These are phyloP conservation scores for Luzula sylvatica DNA, from an alignment of 176 grass and related monocot genomes.

Conservation along the genomic window DNA sequence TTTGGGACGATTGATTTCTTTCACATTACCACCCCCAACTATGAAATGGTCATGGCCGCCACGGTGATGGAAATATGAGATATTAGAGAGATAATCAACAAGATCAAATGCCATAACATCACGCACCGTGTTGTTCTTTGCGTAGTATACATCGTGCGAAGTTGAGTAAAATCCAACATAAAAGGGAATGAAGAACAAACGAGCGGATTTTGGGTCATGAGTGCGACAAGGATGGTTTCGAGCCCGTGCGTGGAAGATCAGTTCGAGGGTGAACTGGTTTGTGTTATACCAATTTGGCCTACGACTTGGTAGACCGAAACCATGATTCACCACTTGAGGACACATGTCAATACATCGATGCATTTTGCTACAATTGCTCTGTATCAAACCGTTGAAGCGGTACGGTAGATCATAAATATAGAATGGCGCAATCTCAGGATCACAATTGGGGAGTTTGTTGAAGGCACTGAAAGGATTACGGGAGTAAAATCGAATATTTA, in stretches of 20 bases:
- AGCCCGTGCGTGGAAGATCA: slow-evolving; percentile 33
- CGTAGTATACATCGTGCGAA: not conserved
- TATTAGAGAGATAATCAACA: slow-evolving; percentile 6
- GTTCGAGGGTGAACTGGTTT: slow-evolving; percentile 21
- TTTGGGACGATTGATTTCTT: not conserved
- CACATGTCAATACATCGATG: slow-evolving; percentile 5
- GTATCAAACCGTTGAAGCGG: slow-evolving; percentile 9
- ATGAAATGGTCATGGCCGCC: slow-evolving; percentile 32
- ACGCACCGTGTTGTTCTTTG: not conserved
- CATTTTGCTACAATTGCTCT: slow-evolving; percentile 1
- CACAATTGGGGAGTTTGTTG: not conserved
- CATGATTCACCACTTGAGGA: slow-evolving; percentile 15
- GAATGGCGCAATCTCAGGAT: slow-evolving; percentile 13
- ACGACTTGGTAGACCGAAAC: slow-evolving; percentile 15
- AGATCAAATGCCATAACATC: slow-evolving; percentile 23
- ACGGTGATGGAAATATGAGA: slow-evolving; percentile 9
- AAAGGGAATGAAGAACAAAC: slow-evolving; percentile 27
- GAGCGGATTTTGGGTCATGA: not conserved
- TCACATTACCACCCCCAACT: slow-evolving; percentile 4
- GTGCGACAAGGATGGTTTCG: slow-evolving; percentile 32
- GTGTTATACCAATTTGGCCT: slow-evolving; percentile 22
- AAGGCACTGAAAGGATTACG: too few relatives aligned
- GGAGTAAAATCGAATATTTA: too few relatives aligned
- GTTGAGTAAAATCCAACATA: slow-evolving; percentile 26
- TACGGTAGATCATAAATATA: slow-evolving; percentile 20